Evolutionary conservation across 2,329 filamentous ascomycete species (phyloP).

Genomic region (Nemania sp.): DNA sequence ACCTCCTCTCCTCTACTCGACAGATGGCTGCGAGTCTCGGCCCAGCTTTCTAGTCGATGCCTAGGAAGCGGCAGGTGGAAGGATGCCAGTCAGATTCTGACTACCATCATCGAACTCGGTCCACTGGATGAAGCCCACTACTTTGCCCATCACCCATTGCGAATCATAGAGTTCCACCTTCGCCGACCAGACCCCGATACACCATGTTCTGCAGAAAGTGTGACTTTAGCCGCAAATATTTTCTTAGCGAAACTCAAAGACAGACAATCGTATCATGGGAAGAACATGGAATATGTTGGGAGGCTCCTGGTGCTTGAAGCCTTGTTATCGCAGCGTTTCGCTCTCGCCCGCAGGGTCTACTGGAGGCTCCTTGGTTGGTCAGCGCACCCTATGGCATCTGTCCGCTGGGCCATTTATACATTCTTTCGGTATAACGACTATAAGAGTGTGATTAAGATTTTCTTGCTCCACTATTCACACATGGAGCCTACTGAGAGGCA

Average conservation of each 20-base stretch:
- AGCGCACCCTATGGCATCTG: constrained; percentile 33
- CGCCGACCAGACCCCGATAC: constrained; percentile 19
- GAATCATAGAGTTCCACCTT: constrained; percentile 41
- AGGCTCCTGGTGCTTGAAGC: constrained; percentile 38
- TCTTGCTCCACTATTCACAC: constrained; percentile 41
- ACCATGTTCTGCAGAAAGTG: constrained; percentile 9
- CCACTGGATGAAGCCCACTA: constrained; percentile 43
- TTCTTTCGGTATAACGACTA: constrained; percentile 40
- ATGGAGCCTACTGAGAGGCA: constrained; percentile 12
- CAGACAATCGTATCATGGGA: constrained; percentile 16
- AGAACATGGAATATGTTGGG: constrained; percentile 33
- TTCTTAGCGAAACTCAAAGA: constrained; percentile 41
- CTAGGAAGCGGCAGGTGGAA: constrained; percentile 39
- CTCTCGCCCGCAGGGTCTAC: constrained; percentile 38
- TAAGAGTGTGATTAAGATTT: constrained; percentile 42
- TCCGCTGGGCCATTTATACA: constrained; percentile 40
- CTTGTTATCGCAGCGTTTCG: constrained; percentile 32
- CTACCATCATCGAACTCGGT: constrained; percentile 33
- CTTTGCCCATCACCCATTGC: constrained; percentile 43
- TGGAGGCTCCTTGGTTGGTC: constrained; percentile 39
- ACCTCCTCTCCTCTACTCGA: constrained; percentile 21
- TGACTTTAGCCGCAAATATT: constrained; percentile 38
- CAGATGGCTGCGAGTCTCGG: constrained; percentile 37
- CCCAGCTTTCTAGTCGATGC: constrained; percentile 42
- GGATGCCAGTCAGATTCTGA: constrained; percentile 42